Evolutionary conservation across 2,329 filamentous ascomycete species (phyloP).

Genomic region (Clonostachys rhizophaga): DNA sequence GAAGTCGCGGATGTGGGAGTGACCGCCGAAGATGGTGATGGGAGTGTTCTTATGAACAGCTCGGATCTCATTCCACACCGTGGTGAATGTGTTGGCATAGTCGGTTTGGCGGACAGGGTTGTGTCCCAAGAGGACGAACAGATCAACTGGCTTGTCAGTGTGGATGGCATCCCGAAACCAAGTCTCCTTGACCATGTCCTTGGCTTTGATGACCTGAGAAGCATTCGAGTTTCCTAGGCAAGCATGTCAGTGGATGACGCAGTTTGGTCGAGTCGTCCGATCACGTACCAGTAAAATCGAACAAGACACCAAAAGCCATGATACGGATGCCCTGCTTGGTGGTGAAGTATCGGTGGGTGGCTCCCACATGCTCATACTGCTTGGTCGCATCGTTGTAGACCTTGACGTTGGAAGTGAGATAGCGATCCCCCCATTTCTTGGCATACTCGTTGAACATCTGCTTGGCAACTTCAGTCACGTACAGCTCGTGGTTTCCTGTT

Average conservation of each 20-base stretch:
- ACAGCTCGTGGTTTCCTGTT: slow-evolving; percentile 59
- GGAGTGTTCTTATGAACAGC: slow-evolving; percentile 49
- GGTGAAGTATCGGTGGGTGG: slow-evolving; percentile 37
- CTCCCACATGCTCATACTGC: slow-evolving; percentile 33
- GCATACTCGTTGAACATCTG: slow-evolving; percentile 56
- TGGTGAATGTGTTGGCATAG: slow-evolving; percentile 33
- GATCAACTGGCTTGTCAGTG: slow-evolving; percentile 48
- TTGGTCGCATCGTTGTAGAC: slow-evolving; percentile 29
- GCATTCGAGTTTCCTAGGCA: slow-evolving; percentile 51
- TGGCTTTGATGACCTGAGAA: slow-evolving; percentile 53
- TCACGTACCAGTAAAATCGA: slow-evolving; percentile 42
- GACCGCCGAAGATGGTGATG: slow-evolving; percentile 62
- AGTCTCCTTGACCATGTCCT: slow-evolving; percentile 40
- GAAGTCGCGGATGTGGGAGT: slow-evolving; percentile 62
- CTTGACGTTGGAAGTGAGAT: slow-evolving; percentile 40
- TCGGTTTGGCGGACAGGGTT: slow-evolving; percentile 47
- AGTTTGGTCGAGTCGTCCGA: slow-evolving; percentile 15
- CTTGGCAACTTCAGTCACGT: slow-evolving; percentile 56
- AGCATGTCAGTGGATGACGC: neutral
- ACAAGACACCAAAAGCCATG: slow-evolving; percentile 39
- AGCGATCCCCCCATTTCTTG: slow-evolving; percentile 43
- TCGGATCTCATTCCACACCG: slow-evolving; percentile 54
- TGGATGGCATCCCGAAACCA: slow-evolving; percentile 59
- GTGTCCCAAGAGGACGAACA: slow-evolving; percentile 61
- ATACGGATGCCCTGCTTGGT: slow-evolving; percentile 33